phyloP scores from a whole-genome alignment of 768 basidiomycete genomes.

The Mycena belliarum region DNA sequence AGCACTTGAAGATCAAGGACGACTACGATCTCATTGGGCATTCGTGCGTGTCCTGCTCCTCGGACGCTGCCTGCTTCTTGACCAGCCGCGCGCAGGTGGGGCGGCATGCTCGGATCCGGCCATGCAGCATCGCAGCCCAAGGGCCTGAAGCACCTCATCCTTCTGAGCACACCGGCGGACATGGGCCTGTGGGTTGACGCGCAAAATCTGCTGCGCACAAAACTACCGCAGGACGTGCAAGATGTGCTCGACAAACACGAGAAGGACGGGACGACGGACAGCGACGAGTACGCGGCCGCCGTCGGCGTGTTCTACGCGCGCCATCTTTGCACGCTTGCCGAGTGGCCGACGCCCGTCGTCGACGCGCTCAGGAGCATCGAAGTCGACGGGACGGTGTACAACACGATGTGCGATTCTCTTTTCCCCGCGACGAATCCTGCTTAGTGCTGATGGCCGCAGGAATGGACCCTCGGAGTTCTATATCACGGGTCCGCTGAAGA shows the following conservation, averaged over 20 bases:
- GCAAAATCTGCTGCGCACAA: slow-evolving; percentile 25
- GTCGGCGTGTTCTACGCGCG: slow-evolving; percentile 28
- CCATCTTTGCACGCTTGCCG: slow-evolving; percentile 28
- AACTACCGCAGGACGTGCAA: slow-evolving; percentile 34
- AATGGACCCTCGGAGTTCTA: slow-evolving; percentile 27
- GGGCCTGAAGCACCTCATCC: slow-evolving; percentile 47
- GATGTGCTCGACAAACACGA: slow-evolving; percentile 33
- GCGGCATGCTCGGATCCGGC: slow-evolving; percentile 50
- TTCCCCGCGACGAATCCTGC: no score
- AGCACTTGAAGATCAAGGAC: slow-evolving; percentile 42
- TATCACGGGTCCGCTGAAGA: slow-evolving; percentile 33
- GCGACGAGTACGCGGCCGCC: slow-evolving; percentile 32
- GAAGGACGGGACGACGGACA: slow-evolving; percentile 28
- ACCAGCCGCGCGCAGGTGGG: slow-evolving; percentile 24
- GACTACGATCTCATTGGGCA: slow-evolving; percentile 54
- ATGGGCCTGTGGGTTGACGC: slow-evolving; percentile 41
- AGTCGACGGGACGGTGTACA: slow-evolving; percentile 38
- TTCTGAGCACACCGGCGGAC: slow-evolving; percentile 47
- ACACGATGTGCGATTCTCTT: slow-evolving; percentile 29
- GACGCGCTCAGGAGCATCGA: slow-evolving; percentile 25
- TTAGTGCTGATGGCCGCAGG: neutral
- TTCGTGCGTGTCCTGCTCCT: slow-evolving; percentile 37
- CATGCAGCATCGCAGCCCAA: slow-evolving; percentile 39
- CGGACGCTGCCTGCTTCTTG: no score
- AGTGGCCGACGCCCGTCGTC: slow-evolving; percentile 28